Percentiles rank a stretch among this genome's conserved stretches.
These are phyloP conservation scores for Prunella vulgaris DNA, from an alignment of 257 asterid genomes.

Conservation along the genomic window DNA sequence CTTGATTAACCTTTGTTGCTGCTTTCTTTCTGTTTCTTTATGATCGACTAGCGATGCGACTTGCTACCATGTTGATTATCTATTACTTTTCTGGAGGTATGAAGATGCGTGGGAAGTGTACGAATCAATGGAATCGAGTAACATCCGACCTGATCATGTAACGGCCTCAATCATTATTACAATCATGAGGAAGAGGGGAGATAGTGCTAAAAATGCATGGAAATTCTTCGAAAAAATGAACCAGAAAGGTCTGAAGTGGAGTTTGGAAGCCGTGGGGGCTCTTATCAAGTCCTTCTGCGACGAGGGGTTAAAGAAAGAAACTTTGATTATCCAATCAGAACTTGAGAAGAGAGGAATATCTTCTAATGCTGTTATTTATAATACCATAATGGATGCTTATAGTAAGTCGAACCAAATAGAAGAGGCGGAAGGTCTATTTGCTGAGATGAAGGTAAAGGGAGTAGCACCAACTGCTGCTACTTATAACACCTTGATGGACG, in stretches of 20 bases:
- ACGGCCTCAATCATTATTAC: slow-evolving; percentile 83
- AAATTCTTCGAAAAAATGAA: slow-evolving; percentile 66
- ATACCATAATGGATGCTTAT: slow-evolving; percentile 82
- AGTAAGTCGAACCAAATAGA: slow-evolving; percentile 66
- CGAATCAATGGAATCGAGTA: slow-evolving; percentile 54
- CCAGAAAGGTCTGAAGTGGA: slow-evolving; percentile 70
- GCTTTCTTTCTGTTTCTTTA: neutral
- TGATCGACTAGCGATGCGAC: neutral
- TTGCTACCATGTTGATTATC: neutral
- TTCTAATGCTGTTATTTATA: slow-evolving; percentile 70
- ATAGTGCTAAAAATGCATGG: slow-evolving; percentile 78
- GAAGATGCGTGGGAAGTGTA: slow-evolving; percentile 80
- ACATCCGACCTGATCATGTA: slow-evolving; percentile 73
- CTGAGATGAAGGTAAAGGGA: slow-evolving; percentile 75
- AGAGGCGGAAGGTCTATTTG: slow-evolving; percentile 88
- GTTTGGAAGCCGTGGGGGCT: slow-evolving; percentile 76
- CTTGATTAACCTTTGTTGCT: neutral
- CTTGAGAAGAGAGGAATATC: slow-evolving; percentile 75
- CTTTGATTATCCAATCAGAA: slow-evolving; percentile 77
- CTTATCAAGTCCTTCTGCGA: slow-evolving; percentile 83
- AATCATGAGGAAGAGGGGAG: slow-evolving; percentile 69
- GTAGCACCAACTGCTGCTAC: slow-evolving; percentile 63
- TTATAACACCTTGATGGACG: slow-evolving; percentile 82
- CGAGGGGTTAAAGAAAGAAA: slow-evolving; percentile 82
- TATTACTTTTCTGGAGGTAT: slow-evolving; percentile 38